These are phyloP conservation scores for Codiaeum variegatum DNA, from an alignment of 441 rosid species.

Conservation along the genomic window DNA sequence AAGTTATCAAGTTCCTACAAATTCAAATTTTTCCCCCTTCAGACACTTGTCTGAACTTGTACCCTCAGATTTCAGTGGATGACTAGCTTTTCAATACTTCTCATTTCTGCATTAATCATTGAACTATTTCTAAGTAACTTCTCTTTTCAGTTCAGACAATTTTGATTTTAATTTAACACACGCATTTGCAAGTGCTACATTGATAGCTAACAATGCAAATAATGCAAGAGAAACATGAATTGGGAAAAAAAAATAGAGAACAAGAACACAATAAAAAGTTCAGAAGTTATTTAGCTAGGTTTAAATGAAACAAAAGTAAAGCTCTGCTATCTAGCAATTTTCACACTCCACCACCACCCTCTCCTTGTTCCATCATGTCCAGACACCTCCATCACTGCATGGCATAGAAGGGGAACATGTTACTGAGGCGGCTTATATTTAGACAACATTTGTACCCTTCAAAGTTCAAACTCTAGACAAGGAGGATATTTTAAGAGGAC, in stretches of 20 bases:
- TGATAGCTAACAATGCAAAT: background rate
- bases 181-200: background rate
- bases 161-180: too few species aligned
- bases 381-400: background rate
- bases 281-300: background rate
- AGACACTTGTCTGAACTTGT: background rate
- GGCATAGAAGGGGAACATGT: background rate
- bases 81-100: background rate
- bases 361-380: background rate
- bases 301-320: background rate
- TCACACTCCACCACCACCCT: background rate
- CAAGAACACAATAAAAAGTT: background rate
- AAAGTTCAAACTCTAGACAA: background rate
- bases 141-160: background rate
- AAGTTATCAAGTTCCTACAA: background rate
- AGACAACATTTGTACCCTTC: background rate
- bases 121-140: background rate
- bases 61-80: background rate
- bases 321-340: background rate
- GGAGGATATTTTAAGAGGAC: too few species aligned
- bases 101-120: background rate
- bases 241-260: background rate
- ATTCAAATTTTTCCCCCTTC: background rate
- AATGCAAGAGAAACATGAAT: background rate
- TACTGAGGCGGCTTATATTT: background rate